Percentiles rank a stretch among this genome's conserved stretches.
These are phyloP conservation scores for Colletotrichum agaves DNA, from an alignment of 2,329 filamentous ascomycete species.

Conservation along the genomic window DNA sequence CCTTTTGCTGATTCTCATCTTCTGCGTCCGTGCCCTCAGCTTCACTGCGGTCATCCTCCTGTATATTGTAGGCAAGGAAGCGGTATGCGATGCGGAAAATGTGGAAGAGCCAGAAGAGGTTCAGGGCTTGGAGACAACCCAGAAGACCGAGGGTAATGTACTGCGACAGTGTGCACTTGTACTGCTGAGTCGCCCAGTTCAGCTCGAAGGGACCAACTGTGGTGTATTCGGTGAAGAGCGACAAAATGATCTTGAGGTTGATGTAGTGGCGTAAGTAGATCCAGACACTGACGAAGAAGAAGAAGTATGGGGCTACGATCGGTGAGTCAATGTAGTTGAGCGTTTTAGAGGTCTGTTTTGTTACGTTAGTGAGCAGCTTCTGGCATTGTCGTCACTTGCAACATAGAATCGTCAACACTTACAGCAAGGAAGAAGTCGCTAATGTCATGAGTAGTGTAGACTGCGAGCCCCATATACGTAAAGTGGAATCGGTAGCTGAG, in stretches of 20 bases:
- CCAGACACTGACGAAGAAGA: slow-evolving; percentile 84
- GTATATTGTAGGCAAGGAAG: slow-evolving; percentile 69
- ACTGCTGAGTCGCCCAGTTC: slow-evolving; percentile 80
- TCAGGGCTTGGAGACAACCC: slow-evolving; percentile 76
- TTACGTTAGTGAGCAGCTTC: slow-evolving; percentile 23
- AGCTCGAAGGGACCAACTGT: slow-evolving; percentile 80
- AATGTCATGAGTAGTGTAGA: slow-evolving; percentile 95
- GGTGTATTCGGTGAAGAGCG: slow-evolving; percentile 78
- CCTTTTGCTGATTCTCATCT: slow-evolving; percentile 40
- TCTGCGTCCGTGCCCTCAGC: slow-evolving; percentile 69
- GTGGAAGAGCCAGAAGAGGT: slow-evolving; percentile 84
- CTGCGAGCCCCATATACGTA: slow-evolving; percentile 91
- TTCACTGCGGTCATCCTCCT: slow-evolving; percentile 79
- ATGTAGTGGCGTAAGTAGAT: slow-evolving; percentile 90
- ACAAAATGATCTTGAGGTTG: slow-evolving; percentile 81
- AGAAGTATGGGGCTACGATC: slow-evolving; percentile 86
- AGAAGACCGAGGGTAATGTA: slow-evolving; percentile 74
- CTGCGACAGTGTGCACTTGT: slow-evolving; percentile 79
- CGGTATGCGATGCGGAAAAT: slow-evolving; percentile 80
- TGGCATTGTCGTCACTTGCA: too few species aligned
- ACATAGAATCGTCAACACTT: slow-evolving; percentile 49
- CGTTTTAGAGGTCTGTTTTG: slow-evolving; percentile 80
- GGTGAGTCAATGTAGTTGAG: slow-evolving; percentile 89
- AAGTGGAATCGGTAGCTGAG: slow-evolving; percentile 97
- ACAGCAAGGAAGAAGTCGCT: slow-evolving; percentile 96